Percentiles rank a stretch among this genome's conserved stretches.
Conservation (phyloP, 768 basidiomycete species). For the Collybiopsis confluens region DNA sequence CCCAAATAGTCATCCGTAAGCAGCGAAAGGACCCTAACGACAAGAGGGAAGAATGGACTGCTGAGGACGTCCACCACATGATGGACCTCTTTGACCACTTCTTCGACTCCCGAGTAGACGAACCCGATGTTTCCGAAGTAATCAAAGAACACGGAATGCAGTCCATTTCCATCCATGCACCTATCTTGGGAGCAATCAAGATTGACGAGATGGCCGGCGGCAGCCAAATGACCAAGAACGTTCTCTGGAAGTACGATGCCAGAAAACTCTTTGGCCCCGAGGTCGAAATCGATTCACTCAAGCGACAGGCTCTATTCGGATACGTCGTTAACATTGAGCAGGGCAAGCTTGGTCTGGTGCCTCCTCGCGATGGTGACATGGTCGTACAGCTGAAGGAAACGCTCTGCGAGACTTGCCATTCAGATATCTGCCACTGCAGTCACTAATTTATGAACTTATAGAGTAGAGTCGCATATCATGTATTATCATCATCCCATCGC, state of each 20-base stretch:
- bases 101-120: constrained; percentile 3
- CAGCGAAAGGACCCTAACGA: background rate
- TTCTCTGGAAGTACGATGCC: background rate
- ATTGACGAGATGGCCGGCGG: background rate
- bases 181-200: background rate
- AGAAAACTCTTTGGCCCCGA: constrained; percentile 3
- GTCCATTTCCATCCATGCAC: background rate
- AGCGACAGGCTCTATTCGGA: constrained; percentile 3
- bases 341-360: constrained; percentile 4
- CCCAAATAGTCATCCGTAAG: background rate
- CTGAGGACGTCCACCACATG: constrained; percentile 1
- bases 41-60: constrained; percentile 2
- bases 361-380: background rate
- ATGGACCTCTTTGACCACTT: constrained; percentile 1
- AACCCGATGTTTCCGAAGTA: background rate
- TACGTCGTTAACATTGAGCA: constrained; percentile 1
- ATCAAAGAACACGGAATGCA: background rate
- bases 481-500: no score
- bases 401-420: background rate
- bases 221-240: background rate
- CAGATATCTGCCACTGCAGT: background rate
- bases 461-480: no score
- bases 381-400: background rate
- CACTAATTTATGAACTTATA: background rate
- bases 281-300: constrained; percentile 1